Percentiles rank a stretch among this genome's conserved stretches.
Evolutionary conservation across 768 basidiomycete genomes (phyloP).

Genomic region (Russula emetica): DNA sequence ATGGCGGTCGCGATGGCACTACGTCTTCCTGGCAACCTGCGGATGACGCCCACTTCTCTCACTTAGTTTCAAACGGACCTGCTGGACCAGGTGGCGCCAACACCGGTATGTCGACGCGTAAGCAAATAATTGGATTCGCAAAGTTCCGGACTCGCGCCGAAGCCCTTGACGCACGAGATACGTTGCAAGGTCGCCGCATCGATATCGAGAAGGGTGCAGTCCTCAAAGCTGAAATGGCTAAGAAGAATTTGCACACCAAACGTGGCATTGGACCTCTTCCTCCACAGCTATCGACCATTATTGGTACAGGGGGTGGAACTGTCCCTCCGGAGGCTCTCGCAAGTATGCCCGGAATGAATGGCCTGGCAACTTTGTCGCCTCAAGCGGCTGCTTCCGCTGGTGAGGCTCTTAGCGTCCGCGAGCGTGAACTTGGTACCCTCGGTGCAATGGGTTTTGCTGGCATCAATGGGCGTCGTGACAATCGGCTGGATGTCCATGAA

Average conservation of each 20-base stretch:
- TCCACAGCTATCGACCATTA: constrained; percentile 26
- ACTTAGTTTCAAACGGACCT: constrained; percentile 26
- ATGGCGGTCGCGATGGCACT: constrained; percentile 66
- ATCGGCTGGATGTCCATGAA: constrained; percentile 37
- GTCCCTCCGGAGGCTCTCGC: constrained; percentile 26
- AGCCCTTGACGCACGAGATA: constrained; percentile 82
- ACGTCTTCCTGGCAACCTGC: constrained; percentile 58
- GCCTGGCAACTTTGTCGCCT: constrained; percentile 20
- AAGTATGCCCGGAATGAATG: constrained; percentile 33
- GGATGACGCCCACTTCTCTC: constrained; percentile 39
- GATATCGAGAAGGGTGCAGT: constrained; percentile 91
- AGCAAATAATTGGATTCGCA: constrained; percentile 98
- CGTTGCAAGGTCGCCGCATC: constrained; percentile 82
- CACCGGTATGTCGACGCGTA: constrained; percentile 54
- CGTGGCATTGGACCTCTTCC: constrained; percentile 61
- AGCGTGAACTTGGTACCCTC: constrained; percentile 46
- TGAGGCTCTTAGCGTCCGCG: constrained; percentile 40
- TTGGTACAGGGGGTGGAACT: constrained; percentile 26
- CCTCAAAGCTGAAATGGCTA: constrained; percentile 98
- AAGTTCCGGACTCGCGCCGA: constrained; percentile 87
- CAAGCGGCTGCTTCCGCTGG: constrained; percentile 18
- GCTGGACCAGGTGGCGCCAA: constrained; percentile 21
- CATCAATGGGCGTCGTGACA: constrained; percentile 30
- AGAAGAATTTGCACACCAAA: constrained; percentile 98
- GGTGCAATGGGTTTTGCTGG: constrained; percentile 45